Evolutionary conservation across 2,329 filamentous ascomycete genomes (phyloP), one percentile per base, ranked within the genome.

Genomic region (Celoporthe dispersa): DNA sequence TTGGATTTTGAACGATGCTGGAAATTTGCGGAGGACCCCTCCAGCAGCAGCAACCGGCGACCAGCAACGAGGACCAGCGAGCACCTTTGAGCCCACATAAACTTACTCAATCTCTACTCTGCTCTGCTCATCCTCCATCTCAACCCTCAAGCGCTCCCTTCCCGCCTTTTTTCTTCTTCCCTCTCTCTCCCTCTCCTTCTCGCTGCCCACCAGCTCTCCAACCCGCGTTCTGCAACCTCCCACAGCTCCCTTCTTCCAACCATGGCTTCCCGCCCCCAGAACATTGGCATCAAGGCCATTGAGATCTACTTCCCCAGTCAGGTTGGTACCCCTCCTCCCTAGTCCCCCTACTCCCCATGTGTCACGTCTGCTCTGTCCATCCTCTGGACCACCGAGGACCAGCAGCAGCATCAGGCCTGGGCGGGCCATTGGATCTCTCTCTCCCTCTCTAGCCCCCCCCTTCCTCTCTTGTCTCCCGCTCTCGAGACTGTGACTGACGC

Each of bases 221-320:
- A 48, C 63, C 48, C 55, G 62, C 61, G 9, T 57, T 28, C 61
- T 41, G n/a, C 60, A 25, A 16, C 31, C 28, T 57, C 57, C n/a
- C n/a, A 55, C 25, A 55, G 28, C 51, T 16, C 59, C 41, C 28
- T 51, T 66, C 9, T 16, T 8, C 67, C 77, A 84, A 72, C n/a
- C 70, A 94, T 94, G 92, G 87, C 91, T 79, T 81, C 90, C 76
- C 91, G 92, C 83, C 92, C 93, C 74, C 90, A 94, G 82, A 95
- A 95, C 84, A 91, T 96, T 82, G 93, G 93, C 87, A 94, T 96
- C 81, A 95, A 96, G 86, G 93, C 92, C 91, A 93, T 96, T 82
- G 93, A 96, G 81, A 89, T 96, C 79, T 96, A 96, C 83, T 93
- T 94, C 79, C 93, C 93, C 74, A 92, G 87, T 81, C 93, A 95